Base-by-base conservation (phyloP, 2,329 filamentous ascomycete genomes). In the Tolypocladium amazonense region DNA sequence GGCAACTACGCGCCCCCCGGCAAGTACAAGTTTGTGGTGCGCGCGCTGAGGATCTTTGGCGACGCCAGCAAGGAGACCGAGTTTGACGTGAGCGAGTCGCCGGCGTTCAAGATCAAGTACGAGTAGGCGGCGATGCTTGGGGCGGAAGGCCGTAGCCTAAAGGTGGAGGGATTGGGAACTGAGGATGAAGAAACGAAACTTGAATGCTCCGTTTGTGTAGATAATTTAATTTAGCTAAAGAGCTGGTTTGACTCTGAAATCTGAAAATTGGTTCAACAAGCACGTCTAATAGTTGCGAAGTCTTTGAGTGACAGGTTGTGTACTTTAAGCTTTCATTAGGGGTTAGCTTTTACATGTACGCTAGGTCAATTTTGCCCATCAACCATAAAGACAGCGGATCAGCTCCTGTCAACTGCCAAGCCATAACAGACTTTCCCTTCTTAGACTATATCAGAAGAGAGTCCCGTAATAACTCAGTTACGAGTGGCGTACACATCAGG, bases 11-110 rank as follows among this genome's bases (percentile, higher is more conserved):
- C 75, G 1, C 76, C 79, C 0, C 71, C 74, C 0, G 82, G 81
- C 14, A 65, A 67, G 35, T 84, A 85, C 69, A 78, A 76, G 68
- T 71, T 84, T 56, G 71, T 72, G 1, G 71, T 82, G 37, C 75
- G 75, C 60, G 77, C 80, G 2, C 68, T 84, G 62, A 76, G 75
- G 61, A 75, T 84, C 61, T 81, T 79, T 65, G 81, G 81, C 6
- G 73, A 84, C 60, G 68, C 70, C 39, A 67, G 70, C 18, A 72
- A 76, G 59, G 61, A 71, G 2, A 69, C 68, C 4, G 78, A 84
- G 56, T 84, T 80, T 69, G 80, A 83, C 33, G 65, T 70, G 1
- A 66, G 68, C 27, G 73, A 77, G 64, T 74, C 78, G 14, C 66
- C 68, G 0, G 59, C 71, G 1, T 81, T 84, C 61, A 65, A 68